Evolutionary conservation across 495 filamentous ascomycete species (phyloP), one percentile per base, ranked within the genome.

Genomic region (Penicillium nucicola): DNA sequence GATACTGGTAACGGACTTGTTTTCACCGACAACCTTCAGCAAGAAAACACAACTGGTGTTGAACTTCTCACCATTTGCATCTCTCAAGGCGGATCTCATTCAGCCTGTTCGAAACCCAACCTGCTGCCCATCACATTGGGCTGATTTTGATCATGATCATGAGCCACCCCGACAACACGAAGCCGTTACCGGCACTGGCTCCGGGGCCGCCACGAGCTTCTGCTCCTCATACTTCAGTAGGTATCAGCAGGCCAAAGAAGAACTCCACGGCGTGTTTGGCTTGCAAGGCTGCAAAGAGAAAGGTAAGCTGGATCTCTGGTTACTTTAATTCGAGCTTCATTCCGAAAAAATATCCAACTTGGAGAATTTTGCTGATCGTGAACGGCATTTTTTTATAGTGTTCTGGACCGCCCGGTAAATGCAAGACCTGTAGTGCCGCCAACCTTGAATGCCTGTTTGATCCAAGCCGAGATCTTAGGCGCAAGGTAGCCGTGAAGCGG

Each of bases 271-370:
- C 72, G 11, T 75, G 72, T 39, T 42, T 61, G 23, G 60, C 66
- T 42, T 75, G 72, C 47, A 75, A 74, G 31, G 59, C 67, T 30
- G 67, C 70, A 15, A 75, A 74, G 51, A 63, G 70, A 55, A 75
- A 75, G 66, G 71, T 70, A 55, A 50, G 52, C 42, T 13, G 18
- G 14, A 20, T 5, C 7, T 14, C 13, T 13, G 9, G 11, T 14
- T n/a, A 6, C n/a, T 22, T 31, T 13, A 5, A 12, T 30, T 17
- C 17, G n/a, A 25, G 34, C 19, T 2, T 39, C 17, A 22, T 30
- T 7, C 14, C 18, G 4, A 11, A 12, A 31, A 17, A 43, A 25
- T 8, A 7, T 31, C 22, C 14, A 40, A 42, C 17, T 31, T 15
- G 17, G 48, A 23, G 20, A 19, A n/a, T 4, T 5, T 1, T 13